Evolutionary conservation across 495 filamentous ascomycete genomes (phyloP).

Genomic region (Tuber aestivum): DNA sequence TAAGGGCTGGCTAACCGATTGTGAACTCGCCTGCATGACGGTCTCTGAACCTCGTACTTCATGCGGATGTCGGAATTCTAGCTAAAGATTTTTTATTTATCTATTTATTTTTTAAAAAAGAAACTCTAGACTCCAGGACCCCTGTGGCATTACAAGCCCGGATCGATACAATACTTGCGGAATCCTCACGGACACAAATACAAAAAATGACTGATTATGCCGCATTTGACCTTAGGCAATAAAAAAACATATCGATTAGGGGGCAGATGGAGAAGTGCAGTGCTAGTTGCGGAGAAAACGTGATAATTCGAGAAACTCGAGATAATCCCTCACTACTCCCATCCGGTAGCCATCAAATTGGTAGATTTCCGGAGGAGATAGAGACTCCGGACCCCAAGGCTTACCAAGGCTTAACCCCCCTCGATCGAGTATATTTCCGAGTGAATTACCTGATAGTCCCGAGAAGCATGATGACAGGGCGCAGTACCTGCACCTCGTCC

Average conservation of each 20-base stretch:
- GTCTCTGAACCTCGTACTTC: background rate
- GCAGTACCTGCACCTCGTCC: background rate
- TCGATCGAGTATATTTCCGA: background rate
- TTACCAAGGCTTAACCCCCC: background rate
- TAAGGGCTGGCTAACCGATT: background rate
- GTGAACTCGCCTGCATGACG: background rate
- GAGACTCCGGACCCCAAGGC: background rate
- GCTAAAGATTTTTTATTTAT: background rate
- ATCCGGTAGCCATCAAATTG: background rate
- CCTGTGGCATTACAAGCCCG: background rate
- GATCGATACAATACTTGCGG: background rate
- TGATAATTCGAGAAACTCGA: background rate
- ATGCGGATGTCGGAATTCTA: background rate
- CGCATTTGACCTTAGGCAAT: background rate
- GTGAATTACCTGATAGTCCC: background rate
- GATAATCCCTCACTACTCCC: background rate
- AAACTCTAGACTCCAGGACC: background rate
- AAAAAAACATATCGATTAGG: too few relatives aligned
- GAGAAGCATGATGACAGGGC: background rate
- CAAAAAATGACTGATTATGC: background rate
- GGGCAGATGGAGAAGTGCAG: too few relatives aligned
- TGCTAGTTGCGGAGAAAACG: background rate
- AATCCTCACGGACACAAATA: background rate
- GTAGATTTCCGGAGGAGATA: background rate
- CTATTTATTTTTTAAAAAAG: too few relatives aligned